Percentiles rank a stretch among this genome's conserved stretches.
Evolutionary conservation across 2,329 filamentous ascomycete genomes (phyloP).

Genomic region (Cytospora piceicola): DNA sequence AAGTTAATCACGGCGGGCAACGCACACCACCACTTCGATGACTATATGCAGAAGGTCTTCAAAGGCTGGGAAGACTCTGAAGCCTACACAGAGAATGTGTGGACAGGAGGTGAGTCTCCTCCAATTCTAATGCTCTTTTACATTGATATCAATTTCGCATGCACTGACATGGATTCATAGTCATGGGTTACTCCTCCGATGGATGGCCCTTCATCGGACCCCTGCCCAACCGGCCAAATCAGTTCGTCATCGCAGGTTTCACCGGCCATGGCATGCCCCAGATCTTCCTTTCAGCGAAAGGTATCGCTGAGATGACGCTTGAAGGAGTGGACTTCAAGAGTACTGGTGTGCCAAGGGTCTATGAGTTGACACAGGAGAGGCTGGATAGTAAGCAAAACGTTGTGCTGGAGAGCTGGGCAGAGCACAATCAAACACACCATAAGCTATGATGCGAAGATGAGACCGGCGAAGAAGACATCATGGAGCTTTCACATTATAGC

Average conservation of each 20-base stretch:
- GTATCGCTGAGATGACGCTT: conserved; percentile 46
- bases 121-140: not conserved
- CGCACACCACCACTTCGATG: conserved; percentile 47
- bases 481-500: too few relatives aligned
- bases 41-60: conserved; percentile 51
- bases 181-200: conserved; percentile 50
- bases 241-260: conserved; percentile 54
- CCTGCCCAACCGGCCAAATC: conserved; percentile 44
- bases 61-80: conserved; percentile 50
- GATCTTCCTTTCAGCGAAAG: conserved; percentile 47
- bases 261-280: conserved; percentile 57
- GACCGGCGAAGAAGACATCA: not conserved
- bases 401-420: conserved; percentile 26
- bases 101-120: conserved; percentile 46
- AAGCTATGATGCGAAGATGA: conserved; percentile 1
- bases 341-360: conserved; percentile 44
- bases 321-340: conserved; percentile 39
- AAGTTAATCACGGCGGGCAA: conserved; percentile 41
- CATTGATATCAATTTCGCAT: not conserved
- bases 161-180: conserved; percentile 32
- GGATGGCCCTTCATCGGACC: conserved; percentile 48
- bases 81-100: conserved; percentile 43
- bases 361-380: conserved; percentile 40
- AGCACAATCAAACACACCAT: conserved; percentile 10
- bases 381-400: conserved; percentile 32